A percentile compares a stretch with the other conserved stretches of the same genome.
phyloP scores from a whole-genome alignment of 2,329 filamentous ascomycete genomes.

The Xylaria sp. region DNA sequence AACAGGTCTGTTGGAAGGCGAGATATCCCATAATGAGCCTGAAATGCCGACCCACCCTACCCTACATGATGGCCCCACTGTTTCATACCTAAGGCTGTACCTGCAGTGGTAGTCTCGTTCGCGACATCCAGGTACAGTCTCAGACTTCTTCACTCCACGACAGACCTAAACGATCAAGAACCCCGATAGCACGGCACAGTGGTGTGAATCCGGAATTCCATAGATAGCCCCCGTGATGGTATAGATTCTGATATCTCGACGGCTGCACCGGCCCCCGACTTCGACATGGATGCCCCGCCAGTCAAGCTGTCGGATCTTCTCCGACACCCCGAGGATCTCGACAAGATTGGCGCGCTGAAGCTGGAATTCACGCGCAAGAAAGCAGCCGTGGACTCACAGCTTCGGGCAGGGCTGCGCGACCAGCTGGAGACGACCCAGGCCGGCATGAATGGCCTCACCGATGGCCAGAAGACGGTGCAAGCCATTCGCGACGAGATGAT shows the following conservation, averaged over 20 bases:
- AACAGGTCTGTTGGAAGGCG: too few relatives aligned
- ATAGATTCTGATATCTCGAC: conserved; percentile 37
- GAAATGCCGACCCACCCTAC: too few relatives aligned
- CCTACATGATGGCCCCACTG: not conserved
- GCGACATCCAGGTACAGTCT: not conserved
- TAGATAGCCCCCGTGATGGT: conserved; percentile 43
- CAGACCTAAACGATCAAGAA: conserved; percentile 6
- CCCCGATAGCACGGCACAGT: not conserved
- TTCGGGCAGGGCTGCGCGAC: conserved; percentile 87
- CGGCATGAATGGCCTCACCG: conserved; percentile 87
- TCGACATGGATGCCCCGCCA: conserved; percentile 72
- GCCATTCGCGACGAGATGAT: conserved; percentile 98
- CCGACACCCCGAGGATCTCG: conserved; percentile 94
- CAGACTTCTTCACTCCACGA: conserved; percentile 6
- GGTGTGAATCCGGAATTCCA: not conserved
- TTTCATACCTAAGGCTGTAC: not conserved
- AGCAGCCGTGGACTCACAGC: conserved; percentile 86
- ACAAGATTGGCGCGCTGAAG: conserved; percentile 92
- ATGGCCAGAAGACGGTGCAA: conserved; percentile 91
- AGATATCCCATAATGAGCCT: too few relatives aligned
- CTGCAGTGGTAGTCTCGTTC: not conserved
- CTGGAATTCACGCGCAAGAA: conserved; percentile 96
- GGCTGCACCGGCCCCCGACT: conserved; percentile 43
- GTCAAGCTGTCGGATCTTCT: conserved; percentile 92
- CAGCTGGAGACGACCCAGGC: conserved; percentile 95